phyloP scores from a whole-genome alignment of 2,329 filamentous ascomycete species.

The Ceratocystis eucalypticola region DNA sequence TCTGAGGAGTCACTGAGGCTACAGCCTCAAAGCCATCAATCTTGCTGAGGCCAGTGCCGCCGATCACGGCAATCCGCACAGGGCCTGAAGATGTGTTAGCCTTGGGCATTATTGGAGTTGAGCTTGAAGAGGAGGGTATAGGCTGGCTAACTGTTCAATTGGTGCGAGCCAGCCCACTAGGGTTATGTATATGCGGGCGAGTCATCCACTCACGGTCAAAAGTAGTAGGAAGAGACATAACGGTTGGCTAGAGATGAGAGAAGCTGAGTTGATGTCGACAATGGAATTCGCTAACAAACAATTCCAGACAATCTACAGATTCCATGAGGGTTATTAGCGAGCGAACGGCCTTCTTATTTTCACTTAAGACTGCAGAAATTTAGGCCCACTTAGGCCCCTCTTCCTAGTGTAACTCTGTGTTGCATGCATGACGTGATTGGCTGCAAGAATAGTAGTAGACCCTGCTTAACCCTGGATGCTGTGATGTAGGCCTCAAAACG shows the following conservation, averaged over 20 bases:
- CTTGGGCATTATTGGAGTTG: background rate
- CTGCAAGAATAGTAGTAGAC: background rate
- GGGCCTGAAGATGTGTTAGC: slow-evolving; percentile 35
- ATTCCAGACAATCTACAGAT: background rate
- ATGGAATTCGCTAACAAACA: background rate
- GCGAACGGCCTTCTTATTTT: background rate
- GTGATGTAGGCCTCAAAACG: background rate
- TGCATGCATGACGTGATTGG: background rate
- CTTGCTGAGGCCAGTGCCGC: slow-evolving; percentile 80
- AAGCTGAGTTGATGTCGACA: background rate
- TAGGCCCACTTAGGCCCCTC: background rate
- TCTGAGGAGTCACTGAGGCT: slow-evolving; percentile 60
- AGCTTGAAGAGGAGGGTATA: background rate
- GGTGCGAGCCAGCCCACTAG: no score
- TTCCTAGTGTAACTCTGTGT: background rate
- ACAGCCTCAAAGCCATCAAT: slow-evolving; percentile 79
- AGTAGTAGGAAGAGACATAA: slow-evolving; percentile 37
- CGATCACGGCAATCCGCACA: slow-evolving; percentile 77
- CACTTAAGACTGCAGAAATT: background rate
- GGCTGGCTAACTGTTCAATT: no score
- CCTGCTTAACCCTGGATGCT: background rate
- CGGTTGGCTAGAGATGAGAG: background rate
- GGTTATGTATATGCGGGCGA: background rate
- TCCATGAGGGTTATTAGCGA: background rate
- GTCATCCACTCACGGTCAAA: slow-evolving; percentile 40